Conservation (phyloP, 345 rosid genomes). For the Eucalyptus sp. region DNA sequence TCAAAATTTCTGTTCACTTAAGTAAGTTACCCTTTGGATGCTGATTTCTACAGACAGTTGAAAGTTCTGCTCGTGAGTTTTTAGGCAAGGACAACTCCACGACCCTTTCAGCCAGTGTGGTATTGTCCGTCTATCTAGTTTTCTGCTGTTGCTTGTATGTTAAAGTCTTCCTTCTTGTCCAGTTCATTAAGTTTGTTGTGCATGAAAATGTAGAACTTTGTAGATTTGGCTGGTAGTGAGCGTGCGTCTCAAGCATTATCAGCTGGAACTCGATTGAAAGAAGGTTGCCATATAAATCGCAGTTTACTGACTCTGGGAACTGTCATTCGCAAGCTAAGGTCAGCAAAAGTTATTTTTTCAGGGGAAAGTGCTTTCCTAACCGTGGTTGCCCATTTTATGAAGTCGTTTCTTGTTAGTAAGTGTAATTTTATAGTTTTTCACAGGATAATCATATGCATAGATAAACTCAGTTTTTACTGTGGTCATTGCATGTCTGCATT, state of each 20-base stretch:
- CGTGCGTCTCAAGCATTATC: slow-evolving; percentile 92
- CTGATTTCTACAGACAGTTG: slow-evolving; percentile 51
- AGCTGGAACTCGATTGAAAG: slow-evolving; percentile 85
- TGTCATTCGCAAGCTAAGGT: slow-evolving; percentile 97
- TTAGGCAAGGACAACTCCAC: slow-evolving; percentile 87
- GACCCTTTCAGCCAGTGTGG: slow-evolving; percentile 90
- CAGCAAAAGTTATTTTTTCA: background rate
- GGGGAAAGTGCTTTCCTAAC: background rate
- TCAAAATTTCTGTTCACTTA: background rate
- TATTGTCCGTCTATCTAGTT: slow-evolving; percentile 5
- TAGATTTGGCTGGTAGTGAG: slow-evolving; percentile 97
- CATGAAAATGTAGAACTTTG: slow-evolving; percentile 52
- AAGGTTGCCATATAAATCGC: slow-evolving; percentile 96
- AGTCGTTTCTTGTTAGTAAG: background rate
- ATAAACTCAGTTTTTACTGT: background rate
- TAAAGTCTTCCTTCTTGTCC: background rate
- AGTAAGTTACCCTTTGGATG: background rate
- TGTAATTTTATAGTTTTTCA: background rate
- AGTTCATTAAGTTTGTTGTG: background rate
- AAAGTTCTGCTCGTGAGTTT: slow-evolving; percentile 94
- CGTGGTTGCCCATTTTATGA: background rate
- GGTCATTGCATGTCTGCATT: background rate
- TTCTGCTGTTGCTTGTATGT: background rate
- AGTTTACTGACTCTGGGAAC: slow-evolving; percentile 92
- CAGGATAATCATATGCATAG: background rate